phyloP scores from a whole-genome alignment of 208 protist species.

The Acanthamoeba culbertsoni region DNA sequence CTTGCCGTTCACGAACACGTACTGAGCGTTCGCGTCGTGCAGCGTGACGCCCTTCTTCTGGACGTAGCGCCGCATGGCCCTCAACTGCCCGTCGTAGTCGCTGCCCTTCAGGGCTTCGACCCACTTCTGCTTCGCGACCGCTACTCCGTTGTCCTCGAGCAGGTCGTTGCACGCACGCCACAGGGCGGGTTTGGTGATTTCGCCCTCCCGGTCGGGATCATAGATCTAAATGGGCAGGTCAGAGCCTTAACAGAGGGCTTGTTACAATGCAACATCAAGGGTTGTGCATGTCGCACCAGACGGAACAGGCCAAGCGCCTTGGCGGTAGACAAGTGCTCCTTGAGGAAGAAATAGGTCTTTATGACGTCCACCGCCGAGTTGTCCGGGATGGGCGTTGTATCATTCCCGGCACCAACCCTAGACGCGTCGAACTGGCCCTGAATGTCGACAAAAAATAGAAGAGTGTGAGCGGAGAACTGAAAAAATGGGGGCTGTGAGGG shows the following conservation, averaged over 20 bases:
- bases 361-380: neutral
- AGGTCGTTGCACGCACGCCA: no score
- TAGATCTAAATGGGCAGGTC: no score
- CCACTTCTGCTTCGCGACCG: no score
- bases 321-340: neutral
- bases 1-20: conserved; percentile 21
- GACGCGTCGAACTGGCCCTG: neutral
- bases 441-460: neutral
- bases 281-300: neutral
- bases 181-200: no score
- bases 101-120: neutral
- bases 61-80: neutral
- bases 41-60: neutral
- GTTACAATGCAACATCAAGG: neutral
- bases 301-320: neutral
- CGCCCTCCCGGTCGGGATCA: no score
- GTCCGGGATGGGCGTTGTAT: neutral
- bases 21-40: neutral
- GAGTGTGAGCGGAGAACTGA: neutral
- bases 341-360: neutral
- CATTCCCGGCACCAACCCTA: no score
- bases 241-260: no score
- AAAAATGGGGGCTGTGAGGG: neutral
- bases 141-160: neutral
- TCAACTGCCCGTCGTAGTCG: neutral